A percentile compares a stretch with the other conserved stretches of the same genome.
phyloP scores from a whole-genome alignment of 345 rosid species.

The Luvunga scandens region DNA sequence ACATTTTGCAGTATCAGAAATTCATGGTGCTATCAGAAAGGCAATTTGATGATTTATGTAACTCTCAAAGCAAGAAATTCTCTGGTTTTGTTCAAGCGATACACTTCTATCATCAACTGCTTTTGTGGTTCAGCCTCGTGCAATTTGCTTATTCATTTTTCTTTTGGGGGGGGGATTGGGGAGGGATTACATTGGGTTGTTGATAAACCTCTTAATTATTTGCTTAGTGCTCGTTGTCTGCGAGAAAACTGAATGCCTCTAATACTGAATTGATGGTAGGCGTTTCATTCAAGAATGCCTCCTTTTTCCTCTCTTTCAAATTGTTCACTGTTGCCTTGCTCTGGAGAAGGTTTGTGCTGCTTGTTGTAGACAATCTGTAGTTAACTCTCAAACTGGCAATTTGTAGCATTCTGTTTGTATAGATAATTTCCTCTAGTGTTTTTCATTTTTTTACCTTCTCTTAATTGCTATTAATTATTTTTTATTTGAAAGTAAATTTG shows the following conservation, averaged over 20 bases:
- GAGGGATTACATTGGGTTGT: conserved; percentile 20
- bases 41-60: conserved; percentile 2
- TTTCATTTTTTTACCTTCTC: not conserved
- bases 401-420: conserved; percentile 7
- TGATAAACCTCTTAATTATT: conserved; percentile 7
- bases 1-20: conserved; percentile 8
- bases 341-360: conserved; percentile 8
- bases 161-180: not conserved
- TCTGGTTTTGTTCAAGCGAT: conserved; percentile 11
- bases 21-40: not conserved
- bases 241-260: not conserved
- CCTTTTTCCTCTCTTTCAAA: not conserved
- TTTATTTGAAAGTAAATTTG: not conserved
- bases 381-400: not conserved
- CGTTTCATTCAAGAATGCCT: not conserved
- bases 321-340: not conserved
- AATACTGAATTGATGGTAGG: conserved; percentile 7
- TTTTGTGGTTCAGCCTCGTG: conserved; percentile 15
- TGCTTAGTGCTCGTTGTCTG: not conserved
- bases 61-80: conserved; percentile 4
- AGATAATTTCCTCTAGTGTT: not conserved
- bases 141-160: not conserved
- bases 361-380: not conserved
- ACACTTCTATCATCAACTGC: conserved; percentile 10
- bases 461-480: not conserved